phyloP scores from a whole-genome alignment of 2,329 filamentous ascomycete genomes.

The Sphaerulina populicola region DNA sequence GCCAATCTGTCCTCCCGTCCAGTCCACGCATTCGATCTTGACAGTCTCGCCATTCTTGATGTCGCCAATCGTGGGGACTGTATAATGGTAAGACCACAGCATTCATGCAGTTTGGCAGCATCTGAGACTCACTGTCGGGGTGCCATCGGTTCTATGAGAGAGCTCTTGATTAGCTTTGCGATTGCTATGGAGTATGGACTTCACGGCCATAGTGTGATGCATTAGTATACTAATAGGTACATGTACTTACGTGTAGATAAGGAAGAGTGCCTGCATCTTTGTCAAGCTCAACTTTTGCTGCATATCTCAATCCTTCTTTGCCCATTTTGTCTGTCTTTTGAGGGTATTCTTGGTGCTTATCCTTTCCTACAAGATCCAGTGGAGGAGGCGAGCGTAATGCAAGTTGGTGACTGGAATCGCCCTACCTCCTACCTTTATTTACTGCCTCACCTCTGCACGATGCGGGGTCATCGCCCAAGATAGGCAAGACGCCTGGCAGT shows the following conservation, averaged over 20 bases:
- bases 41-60: conserved; percentile 81
- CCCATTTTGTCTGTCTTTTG: conserved; percentile 35
- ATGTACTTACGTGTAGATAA: conserved; percentile 26
- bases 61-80: conserved; percentile 63
- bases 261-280: conserved; percentile 63
- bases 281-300: conserved; percentile 63
- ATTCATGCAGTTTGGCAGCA: conserved; percentile 6
- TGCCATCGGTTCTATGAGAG: conserved; percentile 74
- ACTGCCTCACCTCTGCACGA: neutral
- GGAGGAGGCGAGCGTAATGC: no score
- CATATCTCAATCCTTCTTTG: conserved; percentile 56
- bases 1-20: conserved; percentile 64
- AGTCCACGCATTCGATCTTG: conserved; percentile 88
- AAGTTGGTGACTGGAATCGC: neutral
- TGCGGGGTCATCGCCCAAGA: conserved; percentile 3
- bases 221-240: conserved; percentile 2
- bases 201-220: conserved; percentile 11
- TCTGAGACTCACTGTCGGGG: conserved; percentile 62
- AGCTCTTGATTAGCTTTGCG: conserved; percentile 10
- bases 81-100: neutral
- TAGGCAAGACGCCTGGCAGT: conserved; percentile 5
- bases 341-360: neutral
- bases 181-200: conserved; percentile 2
- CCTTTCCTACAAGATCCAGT: neutral
- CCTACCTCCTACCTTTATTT: conserved; percentile 7